These are phyloP conservation scores for Beauveria australis DNA, from an alignment of 2,329 filamentous ascomycete genomes.

Conservation along the genomic window DNA sequence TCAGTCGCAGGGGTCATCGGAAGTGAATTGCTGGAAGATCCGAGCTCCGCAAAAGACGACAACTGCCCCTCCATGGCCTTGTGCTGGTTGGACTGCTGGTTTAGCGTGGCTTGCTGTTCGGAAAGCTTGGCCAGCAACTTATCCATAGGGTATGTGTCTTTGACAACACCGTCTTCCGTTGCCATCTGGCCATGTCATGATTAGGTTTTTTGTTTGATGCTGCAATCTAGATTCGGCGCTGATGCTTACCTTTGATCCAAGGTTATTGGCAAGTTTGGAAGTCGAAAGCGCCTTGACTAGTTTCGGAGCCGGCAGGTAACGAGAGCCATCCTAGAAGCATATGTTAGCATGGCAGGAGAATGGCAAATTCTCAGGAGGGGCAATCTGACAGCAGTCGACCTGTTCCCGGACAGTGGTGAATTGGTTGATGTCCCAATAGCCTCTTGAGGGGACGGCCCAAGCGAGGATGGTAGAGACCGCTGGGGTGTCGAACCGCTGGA, in stretches of 20 bases:
- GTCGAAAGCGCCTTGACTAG: conserved; percentile 39
- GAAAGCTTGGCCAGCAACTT: conserved; percentile 64
- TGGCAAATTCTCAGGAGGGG: neutral
- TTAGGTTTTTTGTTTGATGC: neutral
- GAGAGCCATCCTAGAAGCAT: conserved; percentile 16
- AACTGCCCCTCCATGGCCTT: conserved; percentile 30
- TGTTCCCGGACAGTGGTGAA: neutral
- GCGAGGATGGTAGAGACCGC: conserved; percentile 12
- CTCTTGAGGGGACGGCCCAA: conserved; percentile 2
- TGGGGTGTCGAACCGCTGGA: conserved; percentile 21
- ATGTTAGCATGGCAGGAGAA: conserved; percentile 15
- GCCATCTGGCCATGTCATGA: conserved; percentile 10
- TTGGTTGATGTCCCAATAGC: neutral
- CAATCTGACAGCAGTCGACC: neutral
- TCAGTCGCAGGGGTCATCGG: conserved; percentile 56
- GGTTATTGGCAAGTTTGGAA: conserved; percentile 49
- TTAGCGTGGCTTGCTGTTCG: conserved; percentile 58
- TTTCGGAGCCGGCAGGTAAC: conserved; percentile 28
- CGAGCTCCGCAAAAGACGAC: conserved; percentile 34
- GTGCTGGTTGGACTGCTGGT: conserved; percentile 46
- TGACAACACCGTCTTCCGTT: conserved; percentile 12
- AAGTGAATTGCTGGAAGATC: conserved; percentile 48
- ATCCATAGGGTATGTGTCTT: conserved; percentile 53
- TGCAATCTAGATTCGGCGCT: neutral
- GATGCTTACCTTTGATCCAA: conserved; percentile 40